Percentiles rank a stretch among this genome's conserved stretches.
Evolutionary conservation across 306 rosid genomes (phyloP).

Genomic region (Quillaja saponaria): DNA sequence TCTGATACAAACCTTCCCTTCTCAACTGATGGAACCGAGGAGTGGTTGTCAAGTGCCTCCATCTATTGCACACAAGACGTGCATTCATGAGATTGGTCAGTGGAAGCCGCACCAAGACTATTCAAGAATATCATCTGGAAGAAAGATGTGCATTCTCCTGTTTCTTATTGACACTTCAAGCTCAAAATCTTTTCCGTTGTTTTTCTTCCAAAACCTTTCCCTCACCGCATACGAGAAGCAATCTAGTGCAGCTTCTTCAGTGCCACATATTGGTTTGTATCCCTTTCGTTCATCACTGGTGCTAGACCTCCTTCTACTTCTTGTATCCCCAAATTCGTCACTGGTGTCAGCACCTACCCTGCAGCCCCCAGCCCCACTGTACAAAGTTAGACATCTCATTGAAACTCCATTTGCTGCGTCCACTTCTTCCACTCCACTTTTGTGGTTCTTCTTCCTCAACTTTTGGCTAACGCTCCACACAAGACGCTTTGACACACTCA

Average conservation of each 20-base stretch:
- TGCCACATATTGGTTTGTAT: conserved; percentile 65
- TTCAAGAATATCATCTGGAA: conserved; percentile 94
- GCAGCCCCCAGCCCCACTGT: conserved; percentile 92
- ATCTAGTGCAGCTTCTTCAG: conserved; percentile 72
- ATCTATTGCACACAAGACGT: conserved; percentile 94
- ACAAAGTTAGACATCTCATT: conserved; percentile 73
- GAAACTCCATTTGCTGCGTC: conserved; percentile 64
- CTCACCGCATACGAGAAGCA: conserved; percentile 88
- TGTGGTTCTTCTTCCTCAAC: conserved; percentile 66
- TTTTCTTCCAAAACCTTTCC: conserved; percentile 85
- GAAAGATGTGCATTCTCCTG: conserved; percentile 75
- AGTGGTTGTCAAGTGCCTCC: conserved; percentile 82
- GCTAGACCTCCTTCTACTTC: conserved; percentile 80
- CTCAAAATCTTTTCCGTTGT: conserved; percentile 55
- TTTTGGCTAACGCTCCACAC: conserved; percentile 91
- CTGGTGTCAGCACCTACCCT: conserved; percentile 97
- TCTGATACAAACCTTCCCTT: conserved; percentile 75
- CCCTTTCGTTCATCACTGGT: conserved; percentile 88
- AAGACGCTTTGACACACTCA: conserved; percentile 82
- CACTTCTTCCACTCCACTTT: conserved; percentile 61
- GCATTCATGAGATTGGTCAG: conserved; percentile 87
- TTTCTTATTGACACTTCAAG: conserved; percentile 57
- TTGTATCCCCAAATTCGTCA: conserved; percentile 76
- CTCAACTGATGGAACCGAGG: conserved; percentile 87
- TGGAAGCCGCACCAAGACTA: conserved; percentile 93